Evolutionary conservation across 805 yeast genomes (phyloP), one percentile per base, ranked within the genome.

Genomic region (Saccharomycopsis sp.): DNA sequence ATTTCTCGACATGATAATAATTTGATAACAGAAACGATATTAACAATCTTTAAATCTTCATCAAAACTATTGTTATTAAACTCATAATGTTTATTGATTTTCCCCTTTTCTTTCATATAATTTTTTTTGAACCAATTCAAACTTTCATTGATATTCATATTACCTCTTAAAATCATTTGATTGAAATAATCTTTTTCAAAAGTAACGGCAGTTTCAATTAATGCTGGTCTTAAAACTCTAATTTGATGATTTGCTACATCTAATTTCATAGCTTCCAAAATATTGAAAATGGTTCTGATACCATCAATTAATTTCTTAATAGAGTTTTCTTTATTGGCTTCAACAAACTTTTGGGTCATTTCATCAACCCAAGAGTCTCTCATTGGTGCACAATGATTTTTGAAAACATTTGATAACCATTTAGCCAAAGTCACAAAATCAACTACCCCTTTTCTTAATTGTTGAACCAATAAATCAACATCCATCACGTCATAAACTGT

Each of bases 201-300:
- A 45, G 82, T 88, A 10, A 82, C 80, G 2, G 95, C 92, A 27
- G 92, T 83, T 52, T 85, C 87, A 43, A 86, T 74, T 36, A 89
- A 66, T 2, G 81, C 79, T 2, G 95, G 94, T 52, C 96, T 70
- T 40, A 87, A 64, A 17, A 85, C 75, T 49, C 95, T 70, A 40
- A 89, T 84, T 61, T 88, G 96, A 56, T 88, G 95, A 60, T 88
- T 88, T 13, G 96, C 95, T 41, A 87, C 92, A 54, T 89, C 96
- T 47, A 88, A 66, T 58, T 88, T 89, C 94, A 88, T 87, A 9
- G 94, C 89, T 58, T 88, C 96, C 48, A 89, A 65, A 43, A 89
- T 80, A 44, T 82, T 79, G 55, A 88, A 85, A 6, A 84, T 70
- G 58, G 78, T 71, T 41, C 87, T 69, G 39, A 89, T 62, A 1